These are phyloP conservation scores for Apiotrichum montevideense DNA, from an alignment of 1,284 basidiomycete species.

Conservation along the genomic window DNA sequence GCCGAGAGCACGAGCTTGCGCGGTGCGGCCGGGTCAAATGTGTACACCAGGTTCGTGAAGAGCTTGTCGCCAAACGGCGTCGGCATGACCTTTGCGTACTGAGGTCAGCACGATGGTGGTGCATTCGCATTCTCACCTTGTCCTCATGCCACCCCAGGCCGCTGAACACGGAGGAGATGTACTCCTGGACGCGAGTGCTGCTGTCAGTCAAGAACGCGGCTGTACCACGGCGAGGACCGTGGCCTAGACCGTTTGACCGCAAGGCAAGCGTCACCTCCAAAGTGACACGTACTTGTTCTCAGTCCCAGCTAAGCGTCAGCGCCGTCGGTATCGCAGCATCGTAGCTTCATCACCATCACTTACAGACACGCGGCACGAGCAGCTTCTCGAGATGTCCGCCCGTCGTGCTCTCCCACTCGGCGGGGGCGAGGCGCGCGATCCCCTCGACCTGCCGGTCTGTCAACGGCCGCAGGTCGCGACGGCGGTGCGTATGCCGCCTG, in stretches of 20 bases:
- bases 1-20: slow-evolving; percentile 81
- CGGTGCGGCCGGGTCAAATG: slow-evolving; percentile 79
- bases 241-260: no score
- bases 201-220: not conserved
- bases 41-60: slow-evolving; percentile 91
- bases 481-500: not conserved
- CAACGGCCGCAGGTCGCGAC: slow-evolving; percentile 23
- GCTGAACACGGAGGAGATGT: slow-evolving; percentile 64
- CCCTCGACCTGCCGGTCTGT: slow-evolving; percentile 17
- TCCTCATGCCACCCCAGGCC: slow-evolving; percentile 78
- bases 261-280: not conserved
- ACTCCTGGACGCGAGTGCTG: slow-evolving; percentile 69
- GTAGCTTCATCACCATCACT: slow-evolving; percentile 34
- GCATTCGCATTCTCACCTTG: slow-evolving; percentile 38
- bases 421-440: slow-evolving; percentile 27
- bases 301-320: slow-evolving; percentile 33
- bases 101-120: not conserved
- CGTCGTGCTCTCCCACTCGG: slow-evolving; percentile 33
- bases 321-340: no score
- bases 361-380: slow-evolving; percentile 72
- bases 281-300: slow-evolving; percentile 35
- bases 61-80: slow-evolving; percentile 77
- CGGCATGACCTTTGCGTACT: slow-evolving; percentile 9
- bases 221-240: no score
- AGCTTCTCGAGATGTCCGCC: slow-evolving; percentile 65